phyloP scores from a whole-genome alignment of 257 asterid species.

The Nicotiana undulata region DNA sequence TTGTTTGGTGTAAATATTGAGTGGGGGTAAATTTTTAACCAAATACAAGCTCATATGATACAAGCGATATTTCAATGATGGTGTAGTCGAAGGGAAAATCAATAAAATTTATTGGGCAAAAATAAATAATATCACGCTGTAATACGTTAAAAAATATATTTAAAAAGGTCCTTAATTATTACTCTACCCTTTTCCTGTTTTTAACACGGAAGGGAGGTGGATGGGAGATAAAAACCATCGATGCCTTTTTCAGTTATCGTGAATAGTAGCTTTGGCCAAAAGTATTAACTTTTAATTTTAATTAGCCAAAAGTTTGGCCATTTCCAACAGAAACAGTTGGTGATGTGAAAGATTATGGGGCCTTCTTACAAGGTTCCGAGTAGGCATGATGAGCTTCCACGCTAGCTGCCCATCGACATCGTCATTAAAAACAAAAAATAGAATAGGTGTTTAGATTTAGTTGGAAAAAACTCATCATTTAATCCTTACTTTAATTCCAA shows the following conservation, averaged over 20 bases:
- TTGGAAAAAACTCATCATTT: constrained; percentile 8
- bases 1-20: no score
- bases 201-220: neutral
- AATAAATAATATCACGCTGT: no score
- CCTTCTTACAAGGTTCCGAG: constrained; percentile 53
- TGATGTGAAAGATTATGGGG: constrained; percentile 42
- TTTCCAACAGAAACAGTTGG: constrained; percentile 41
- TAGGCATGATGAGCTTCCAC: constrained; percentile 47
- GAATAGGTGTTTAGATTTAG: constrained; percentile 11
- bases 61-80: no score
- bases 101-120: no score
- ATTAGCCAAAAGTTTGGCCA: constrained; percentile 5
- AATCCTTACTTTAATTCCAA: constrained; percentile 9
- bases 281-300: neutral
- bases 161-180: neutral
- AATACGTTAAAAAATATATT: neutral
- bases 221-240: neutral
- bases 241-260: constrained; percentile 1
- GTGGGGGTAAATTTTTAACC: no score
- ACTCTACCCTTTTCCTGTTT: neutral
- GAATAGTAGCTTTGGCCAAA: neutral
- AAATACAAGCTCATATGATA: no score
- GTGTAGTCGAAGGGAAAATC: no score
- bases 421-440: neutral
- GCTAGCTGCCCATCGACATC: constrained; percentile 18